Evolutionary conservation across 345 rosid species (phyloP).

Genomic region (Eucalyptus tenuipes): DNA sequence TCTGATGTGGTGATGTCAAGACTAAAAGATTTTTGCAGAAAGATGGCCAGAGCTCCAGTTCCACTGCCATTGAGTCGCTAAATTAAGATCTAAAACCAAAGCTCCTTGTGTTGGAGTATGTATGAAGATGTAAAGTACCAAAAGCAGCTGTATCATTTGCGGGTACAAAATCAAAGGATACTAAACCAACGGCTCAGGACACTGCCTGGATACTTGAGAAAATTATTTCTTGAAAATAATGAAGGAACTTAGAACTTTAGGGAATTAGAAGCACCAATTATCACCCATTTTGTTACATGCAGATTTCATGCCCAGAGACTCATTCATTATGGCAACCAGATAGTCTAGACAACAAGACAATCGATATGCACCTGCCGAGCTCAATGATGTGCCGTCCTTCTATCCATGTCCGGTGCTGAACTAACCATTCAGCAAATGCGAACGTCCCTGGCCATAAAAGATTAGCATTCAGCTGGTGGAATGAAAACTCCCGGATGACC

Average conservation of each 20-base stretch:
- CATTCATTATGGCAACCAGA: not conserved
- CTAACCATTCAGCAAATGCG: conserved; percentile 85
- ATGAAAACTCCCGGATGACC: conserved; percentile 67
- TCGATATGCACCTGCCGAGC: conserved; percentile 58
- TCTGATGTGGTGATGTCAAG: conserved; percentile 90
- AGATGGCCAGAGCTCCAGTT: conserved; percentile 92
- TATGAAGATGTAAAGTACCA: not conserved
- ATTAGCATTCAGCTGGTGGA: conserved; percentile 92
- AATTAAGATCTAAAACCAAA: not conserved
- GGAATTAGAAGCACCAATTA: not conserved
- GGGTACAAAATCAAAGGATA: not conserved
- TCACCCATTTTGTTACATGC: not conserved
- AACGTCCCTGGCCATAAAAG: conserved; percentile 98
- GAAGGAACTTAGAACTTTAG: not conserved
- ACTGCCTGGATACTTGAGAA: not conserved
- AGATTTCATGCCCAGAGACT: not conserved
- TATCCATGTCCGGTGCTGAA: conserved; percentile 29
- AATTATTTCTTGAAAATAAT: not conserved
- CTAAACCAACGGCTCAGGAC: not conserved
- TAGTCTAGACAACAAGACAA: not conserved
- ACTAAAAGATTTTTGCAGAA: conserved; percentile 42
- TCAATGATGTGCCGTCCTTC: conserved; percentile 63
- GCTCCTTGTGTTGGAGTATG: not conserved
- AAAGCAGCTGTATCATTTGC: not conserved
- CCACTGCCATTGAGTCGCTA: conserved; percentile 41